phyloP scores from a whole-genome alignment of 192 early-diverging fungal species.

The Lobosporangium transversale region DNA sequence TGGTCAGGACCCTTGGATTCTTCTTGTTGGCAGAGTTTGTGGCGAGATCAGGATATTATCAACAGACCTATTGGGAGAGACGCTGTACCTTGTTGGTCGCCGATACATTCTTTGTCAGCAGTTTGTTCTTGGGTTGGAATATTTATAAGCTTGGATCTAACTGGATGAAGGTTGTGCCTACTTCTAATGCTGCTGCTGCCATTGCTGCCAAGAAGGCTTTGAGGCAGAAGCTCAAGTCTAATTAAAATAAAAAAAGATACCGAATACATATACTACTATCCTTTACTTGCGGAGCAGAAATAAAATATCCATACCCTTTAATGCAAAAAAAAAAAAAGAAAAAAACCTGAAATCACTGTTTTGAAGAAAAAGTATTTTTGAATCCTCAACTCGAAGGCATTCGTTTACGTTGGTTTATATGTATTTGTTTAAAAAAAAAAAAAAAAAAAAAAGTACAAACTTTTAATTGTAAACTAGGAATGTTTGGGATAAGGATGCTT shows the following conservation, averaged over 20 bases:
- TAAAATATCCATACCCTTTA: no score
- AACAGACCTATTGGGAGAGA: constrained; percentile 50
- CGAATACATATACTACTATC: background rate
- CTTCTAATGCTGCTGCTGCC: no score
- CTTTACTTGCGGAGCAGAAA: constrained; percentile 14
- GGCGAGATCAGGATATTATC: constrained; percentile 35
- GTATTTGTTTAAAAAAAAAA: background rate
- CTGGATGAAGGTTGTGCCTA: constrained; percentile 18
- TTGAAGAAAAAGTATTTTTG: no score
- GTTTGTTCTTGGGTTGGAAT: constrained; percentile 49
- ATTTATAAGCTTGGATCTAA: constrained; percentile 46
- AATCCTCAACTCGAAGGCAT: background rate
- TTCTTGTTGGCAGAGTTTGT: constrained; percentile 47
- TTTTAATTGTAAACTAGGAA: no score
- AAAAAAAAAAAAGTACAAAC: no score
- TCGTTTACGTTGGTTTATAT: background rate
- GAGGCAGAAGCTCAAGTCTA: constrained; percentile 27
- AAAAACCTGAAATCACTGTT: background rate
- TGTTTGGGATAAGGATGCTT: no score
- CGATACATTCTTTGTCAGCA: constrained; percentile 40
- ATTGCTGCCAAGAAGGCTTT: constrained; percentile 3
- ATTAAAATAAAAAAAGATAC: constrained; percentile 9
- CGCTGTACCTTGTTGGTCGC: constrained; percentile 37
- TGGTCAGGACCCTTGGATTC: constrained; percentile 26
- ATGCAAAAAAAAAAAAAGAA: no score